These are phyloP conservation scores for Candida gorgasii DNA, from an alignment of 805 yeast genomes.

Conservation along the genomic window DNA sequence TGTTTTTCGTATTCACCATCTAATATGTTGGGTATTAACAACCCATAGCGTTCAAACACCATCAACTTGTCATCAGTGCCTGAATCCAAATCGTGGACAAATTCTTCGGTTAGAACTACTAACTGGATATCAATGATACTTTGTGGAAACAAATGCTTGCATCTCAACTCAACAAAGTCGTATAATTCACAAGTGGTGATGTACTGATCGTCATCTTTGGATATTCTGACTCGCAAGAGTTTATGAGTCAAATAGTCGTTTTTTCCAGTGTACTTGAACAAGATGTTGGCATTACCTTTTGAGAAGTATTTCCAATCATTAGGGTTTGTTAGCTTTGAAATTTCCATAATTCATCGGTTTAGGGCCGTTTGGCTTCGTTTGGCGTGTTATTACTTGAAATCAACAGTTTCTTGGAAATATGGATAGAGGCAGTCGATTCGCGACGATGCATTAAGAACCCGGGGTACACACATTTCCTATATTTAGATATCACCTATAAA, in stretches of 20 bases:
- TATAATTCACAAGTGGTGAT: conserved; percentile 42
- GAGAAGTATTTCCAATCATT: conserved; percentile 47
- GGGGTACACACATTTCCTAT: no score
- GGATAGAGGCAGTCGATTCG: no score
- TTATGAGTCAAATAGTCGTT: conserved; percentile 33
- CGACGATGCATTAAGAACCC: no score
- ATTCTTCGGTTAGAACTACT: conserved; percentile 30
- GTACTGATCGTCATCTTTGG: conserved; percentile 34
- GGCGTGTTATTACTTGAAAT: neutral
- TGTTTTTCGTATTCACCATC: conserved; percentile 30
- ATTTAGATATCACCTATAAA: no score
- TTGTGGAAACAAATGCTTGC: conserved; percentile 30
- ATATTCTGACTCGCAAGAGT: conserved; percentile 39
- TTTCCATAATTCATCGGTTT: conserved; percentile 31
- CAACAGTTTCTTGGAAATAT: no score
- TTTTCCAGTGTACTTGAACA: conserved; percentile 42
- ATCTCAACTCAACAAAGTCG: conserved; percentile 38
- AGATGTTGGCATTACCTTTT: conserved; percentile 51
- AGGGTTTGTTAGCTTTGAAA: conserved; percentile 32
- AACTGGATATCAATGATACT: conserved; percentile 34
- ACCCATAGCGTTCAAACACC: conserved; percentile 43
- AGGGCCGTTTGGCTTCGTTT: neutral
- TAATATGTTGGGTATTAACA: conserved; percentile 44
- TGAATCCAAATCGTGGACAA: conserved; percentile 27
- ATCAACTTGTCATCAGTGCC: conserved; percentile 28